Base-by-base conservation (phyloP, 805 yeast genomes). In the Diddensiella caesifluorescens region DNA sequence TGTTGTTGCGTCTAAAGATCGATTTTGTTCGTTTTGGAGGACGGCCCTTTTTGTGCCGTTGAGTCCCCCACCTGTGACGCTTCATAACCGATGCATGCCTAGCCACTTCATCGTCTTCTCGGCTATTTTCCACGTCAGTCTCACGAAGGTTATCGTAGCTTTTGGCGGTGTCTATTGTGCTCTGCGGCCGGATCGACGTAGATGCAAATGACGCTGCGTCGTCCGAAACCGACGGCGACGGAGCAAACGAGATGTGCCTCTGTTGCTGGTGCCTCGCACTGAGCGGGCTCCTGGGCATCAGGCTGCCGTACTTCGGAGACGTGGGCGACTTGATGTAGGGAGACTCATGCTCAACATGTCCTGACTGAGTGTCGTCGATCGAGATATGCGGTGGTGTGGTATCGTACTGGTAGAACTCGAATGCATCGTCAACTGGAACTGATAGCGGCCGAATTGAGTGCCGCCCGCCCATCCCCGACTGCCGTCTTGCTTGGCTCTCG, bases 51-150 rank as follows among this genome's bases (percentile, higher is more conserved):
- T 77, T 76, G 54, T 78, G 75, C 52, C 95, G 73, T 50, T 83
- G 86, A 3, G 97, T 89, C 45, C 96, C 96, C 95, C 95, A 86
- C 63, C 95, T 72, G 52, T 80, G 75, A 54, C 94, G 73, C 51
- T 81, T 78, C 77, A 83, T 82, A 3, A 71, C 65, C 0, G 83
- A 69, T 12, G 67, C 71, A 25, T 67, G 61, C 32, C 77, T 45
- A 5, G 45, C 51, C 35, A 52, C 38, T 19, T 48, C 49, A 37
- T 47, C 51, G 29, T 36, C 46, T 6, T 22, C 32, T 29, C 20
- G 41, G 26, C 27, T 31, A 4, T 39, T 34, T 10, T 9, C 18
- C n/a, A 22, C 4, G 6, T 16, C 21, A 7, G 7, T 6, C 6
- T 7, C 5, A 7, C n/a, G 22, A 15, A 10, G 9, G 39, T 35